These are phyloP conservation scores for Cyclotella baltica DNA, from an alignment of 108 stramenopile species.

Conservation along the genomic window DNA sequence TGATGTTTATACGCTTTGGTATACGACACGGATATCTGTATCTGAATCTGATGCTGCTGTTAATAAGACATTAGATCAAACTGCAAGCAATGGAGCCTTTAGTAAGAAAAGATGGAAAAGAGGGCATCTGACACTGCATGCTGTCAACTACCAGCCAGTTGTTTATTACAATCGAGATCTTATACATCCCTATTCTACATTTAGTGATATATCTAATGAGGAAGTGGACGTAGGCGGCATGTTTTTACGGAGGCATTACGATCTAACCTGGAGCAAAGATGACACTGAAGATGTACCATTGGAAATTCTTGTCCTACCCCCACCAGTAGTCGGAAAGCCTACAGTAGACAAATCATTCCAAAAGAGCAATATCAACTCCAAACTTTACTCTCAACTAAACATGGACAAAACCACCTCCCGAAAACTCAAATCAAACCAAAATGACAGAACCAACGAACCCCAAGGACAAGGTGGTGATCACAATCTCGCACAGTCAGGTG, in stretches of 20 bases:
- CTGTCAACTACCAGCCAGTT: conserved; percentile 40
- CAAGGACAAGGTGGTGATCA: conserved; percentile 65
- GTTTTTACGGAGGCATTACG: conserved; percentile 44
- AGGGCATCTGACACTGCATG: conserved; percentile 39
- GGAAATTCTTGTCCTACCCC: conserved; percentile 44
- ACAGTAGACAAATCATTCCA: background rate
- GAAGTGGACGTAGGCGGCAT: conserved; percentile 37
- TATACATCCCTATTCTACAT: conserved; percentile 14
- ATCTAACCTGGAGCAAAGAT: conserved; percentile 15
- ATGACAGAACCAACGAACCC: conserved; percentile 10
- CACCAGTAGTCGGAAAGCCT: conserved; percentile 41
- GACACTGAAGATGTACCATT: background rate
- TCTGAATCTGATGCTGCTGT: background rate
- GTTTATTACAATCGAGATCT: conserved; percentile 33
- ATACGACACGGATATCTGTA: conserved; percentile 20
- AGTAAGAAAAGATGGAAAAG: background rate
- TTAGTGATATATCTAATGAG: conserved; percentile 2
- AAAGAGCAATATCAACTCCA: background rate
- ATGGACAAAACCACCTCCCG: background rate
- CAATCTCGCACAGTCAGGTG: conserved; percentile 52
- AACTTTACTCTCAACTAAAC: background rate
- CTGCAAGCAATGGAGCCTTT: background rate
- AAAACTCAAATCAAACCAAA: background rate
- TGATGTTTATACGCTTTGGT: conserved; percentile 51
- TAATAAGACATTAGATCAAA: no score